Evolutionary conservation across 345 rosid genomes (phyloP).

Genomic region (Salix koriyanagi): DNA sequence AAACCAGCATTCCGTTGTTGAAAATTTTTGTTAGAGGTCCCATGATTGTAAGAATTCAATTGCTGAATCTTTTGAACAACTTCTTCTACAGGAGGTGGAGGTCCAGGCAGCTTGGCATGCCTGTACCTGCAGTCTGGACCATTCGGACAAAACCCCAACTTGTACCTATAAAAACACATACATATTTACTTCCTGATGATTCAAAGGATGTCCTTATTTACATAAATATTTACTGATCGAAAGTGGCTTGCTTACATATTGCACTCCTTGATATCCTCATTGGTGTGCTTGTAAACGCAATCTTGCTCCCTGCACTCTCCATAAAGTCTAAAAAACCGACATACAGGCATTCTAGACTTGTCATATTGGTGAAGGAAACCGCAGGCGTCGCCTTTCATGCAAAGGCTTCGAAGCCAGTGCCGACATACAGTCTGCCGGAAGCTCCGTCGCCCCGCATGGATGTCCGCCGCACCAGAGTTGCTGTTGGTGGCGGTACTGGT

Average conservation of each 20-base stretch:
- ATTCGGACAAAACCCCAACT: constrained; percentile 97
- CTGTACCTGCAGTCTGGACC: constrained; percentile 95
- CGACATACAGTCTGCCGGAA: constrained; percentile 97
- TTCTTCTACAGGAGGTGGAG: constrained; percentile 95
- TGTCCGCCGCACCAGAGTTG: constrained; percentile 2
- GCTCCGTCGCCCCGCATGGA: constrained; percentile 61
- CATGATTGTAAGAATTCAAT: constrained; percentile 56
- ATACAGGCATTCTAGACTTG: constrained; percentile 95
- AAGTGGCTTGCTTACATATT: constrained; percentile 58
- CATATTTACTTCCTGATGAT: not conserved
- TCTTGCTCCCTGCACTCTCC: constrained; percentile 99
- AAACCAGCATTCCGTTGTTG: constrained; percentile 58
- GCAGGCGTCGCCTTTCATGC: constrained; percentile 99
- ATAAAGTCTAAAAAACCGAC: constrained; percentile 74
- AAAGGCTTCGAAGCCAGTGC: constrained; percentile 97
- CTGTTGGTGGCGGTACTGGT: constrained; percentile 10
- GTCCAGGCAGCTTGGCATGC: constrained; percentile 91
- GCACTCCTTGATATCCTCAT: constrained; percentile 97
- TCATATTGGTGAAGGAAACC: constrained; percentile 98
- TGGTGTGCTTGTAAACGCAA: constrained; percentile 94
- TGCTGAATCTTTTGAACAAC: constrained; percentile 95
- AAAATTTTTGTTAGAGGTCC: constrained; percentile 57
- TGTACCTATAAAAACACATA: constrained; percentile 57
- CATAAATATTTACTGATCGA: not conserved
- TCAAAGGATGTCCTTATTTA: not conserved